Evolutionary conservation across 2,329 filamentous ascomycete species (phyloP).

Genomic region (Alternaria solani): DNA sequence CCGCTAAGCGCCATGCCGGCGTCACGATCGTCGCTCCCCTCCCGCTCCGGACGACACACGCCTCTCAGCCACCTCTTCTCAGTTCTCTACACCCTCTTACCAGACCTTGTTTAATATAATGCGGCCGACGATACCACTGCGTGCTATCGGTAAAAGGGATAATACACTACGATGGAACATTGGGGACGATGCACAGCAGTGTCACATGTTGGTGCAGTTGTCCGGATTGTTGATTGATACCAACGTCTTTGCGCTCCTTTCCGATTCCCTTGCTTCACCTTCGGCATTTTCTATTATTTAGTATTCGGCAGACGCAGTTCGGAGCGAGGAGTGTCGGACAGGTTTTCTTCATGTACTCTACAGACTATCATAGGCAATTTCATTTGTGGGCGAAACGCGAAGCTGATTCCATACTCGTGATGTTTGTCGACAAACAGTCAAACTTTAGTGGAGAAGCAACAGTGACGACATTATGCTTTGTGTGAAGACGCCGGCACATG

Average conservation of each 20-base stretch:
- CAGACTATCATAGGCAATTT: constrained; percentile 52
- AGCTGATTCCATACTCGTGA: constrained; percentile 1
- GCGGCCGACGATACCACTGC: constrained; percentile 52
- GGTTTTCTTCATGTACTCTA: constrained; percentile 54
- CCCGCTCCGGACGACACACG: constrained; percentile 32
- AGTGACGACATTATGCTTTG: constrained; percentile 18
- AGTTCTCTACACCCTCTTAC: constrained; percentile 50
- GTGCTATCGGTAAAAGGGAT: constrained; percentile 49
- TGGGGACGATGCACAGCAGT: constrained; percentile 42
- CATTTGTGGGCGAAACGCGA: constrained; percentile 41
- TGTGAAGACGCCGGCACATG: constrained; percentile 18
- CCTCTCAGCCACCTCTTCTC: constrained; percentile 43
- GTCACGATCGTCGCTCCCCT: constrained; percentile 19
- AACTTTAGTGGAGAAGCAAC: background rate
- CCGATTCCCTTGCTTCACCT: constrained; percentile 42
- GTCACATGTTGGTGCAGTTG: constrained; percentile 48
- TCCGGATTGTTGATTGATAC: constrained; percentile 55
- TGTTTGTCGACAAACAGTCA: background rate
- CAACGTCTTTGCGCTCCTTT: constrained; percentile 54
- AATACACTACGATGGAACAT: constrained; percentile 47
- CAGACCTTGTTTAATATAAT: constrained; percentile 53
- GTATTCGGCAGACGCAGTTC: constrained; percentile 47
- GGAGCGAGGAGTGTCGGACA: constrained; percentile 41
- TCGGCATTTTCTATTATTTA: constrained; percentile 50
- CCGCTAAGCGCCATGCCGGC: constrained; percentile 66